Evolutionary conservation across 2,329 filamentous ascomycete species (phyloP).

Genomic region (Cordyceps cateniannulata): DNA sequence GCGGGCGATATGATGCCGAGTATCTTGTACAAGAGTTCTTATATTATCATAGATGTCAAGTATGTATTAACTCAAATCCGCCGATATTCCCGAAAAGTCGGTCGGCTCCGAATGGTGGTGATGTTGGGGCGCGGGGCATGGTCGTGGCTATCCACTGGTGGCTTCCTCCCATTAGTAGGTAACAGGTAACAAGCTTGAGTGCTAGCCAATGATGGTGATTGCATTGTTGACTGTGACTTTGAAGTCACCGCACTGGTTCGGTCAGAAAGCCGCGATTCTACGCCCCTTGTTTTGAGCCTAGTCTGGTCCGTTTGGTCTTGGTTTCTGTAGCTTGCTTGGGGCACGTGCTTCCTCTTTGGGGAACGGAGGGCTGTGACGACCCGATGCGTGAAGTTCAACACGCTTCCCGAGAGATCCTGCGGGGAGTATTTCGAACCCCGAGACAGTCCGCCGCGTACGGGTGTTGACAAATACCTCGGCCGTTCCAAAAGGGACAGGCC

Average conservation of each 20-base stretch:
- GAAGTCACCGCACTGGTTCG: background rate
- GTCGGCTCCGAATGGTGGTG: background rate
- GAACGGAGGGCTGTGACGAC: background rate
- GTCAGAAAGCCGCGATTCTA: too few relatives aligned
- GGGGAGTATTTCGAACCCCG: conserved; percentile 12
- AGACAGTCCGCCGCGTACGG: background rate
- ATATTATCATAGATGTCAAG: background rate
- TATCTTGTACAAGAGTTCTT: background rate
- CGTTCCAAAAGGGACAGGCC: background rate
- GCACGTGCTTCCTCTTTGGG: background rate
- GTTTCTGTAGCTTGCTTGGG: conserved; percentile 9
- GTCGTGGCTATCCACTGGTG: background rate
- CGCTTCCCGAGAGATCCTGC: conserved; percentile 8
- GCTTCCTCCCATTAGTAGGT: background rate
- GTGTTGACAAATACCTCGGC: conserved; percentile 10
- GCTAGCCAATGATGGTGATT: background rate
- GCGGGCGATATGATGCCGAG: background rate
- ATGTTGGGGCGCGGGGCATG: background rate
- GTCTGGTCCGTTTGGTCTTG: background rate
- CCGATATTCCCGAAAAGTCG: background rate
- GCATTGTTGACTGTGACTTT: background rate
- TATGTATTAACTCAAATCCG: background rate
- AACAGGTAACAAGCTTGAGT: background rate
- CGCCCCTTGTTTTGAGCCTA: background rate
- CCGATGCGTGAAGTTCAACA: background rate